Conservation (phyloP, 805 yeast genomes). For the Pichia cephalocereana region DNA sequence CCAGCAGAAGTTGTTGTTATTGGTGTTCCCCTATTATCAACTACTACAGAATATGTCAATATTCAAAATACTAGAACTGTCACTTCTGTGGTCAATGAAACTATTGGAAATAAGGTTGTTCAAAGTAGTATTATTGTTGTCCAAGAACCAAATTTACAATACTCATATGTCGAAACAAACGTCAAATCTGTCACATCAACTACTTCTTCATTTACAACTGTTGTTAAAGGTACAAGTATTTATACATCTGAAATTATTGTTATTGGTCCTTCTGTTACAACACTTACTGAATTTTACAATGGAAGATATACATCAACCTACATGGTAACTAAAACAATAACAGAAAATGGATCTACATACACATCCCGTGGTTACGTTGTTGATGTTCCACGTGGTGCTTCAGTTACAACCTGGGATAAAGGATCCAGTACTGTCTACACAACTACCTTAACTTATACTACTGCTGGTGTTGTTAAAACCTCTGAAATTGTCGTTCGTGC, state of each 20-base stretch:
- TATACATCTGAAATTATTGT: constrained; percentile 1
- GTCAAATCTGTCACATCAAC: not conserved
- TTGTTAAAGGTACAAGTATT: not conserved
- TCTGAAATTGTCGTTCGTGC: not conserved
- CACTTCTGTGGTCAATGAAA: not conserved
- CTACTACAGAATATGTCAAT: not conserved
- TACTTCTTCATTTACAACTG: constrained; percentile 1
- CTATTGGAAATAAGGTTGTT: not conserved
- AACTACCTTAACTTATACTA: not conserved
- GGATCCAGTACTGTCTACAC: not conserved
- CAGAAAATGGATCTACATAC: not conserved
- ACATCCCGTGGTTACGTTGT: not conserved
- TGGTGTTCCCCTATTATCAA: constrained; percentile 3
- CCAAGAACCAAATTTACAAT: constrained; percentile 1
- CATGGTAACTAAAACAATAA: not conserved
- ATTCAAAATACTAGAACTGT: not conserved
- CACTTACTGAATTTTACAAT: not conserved
- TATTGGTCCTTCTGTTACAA: constrained; percentile 2
- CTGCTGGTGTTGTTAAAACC: not conserved
- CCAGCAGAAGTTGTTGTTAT: not conserved
- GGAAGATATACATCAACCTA: not conserved
- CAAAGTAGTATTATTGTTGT: constrained; percentile 1
- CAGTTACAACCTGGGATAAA: not conserved
- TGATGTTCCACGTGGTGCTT: not conserved
- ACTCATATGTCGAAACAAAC: not conserved